Evolutionary conservation across 495 filamentous ascomycete genomes (phyloP).

Genomic region (Lentithecium fluviatile): DNA sequence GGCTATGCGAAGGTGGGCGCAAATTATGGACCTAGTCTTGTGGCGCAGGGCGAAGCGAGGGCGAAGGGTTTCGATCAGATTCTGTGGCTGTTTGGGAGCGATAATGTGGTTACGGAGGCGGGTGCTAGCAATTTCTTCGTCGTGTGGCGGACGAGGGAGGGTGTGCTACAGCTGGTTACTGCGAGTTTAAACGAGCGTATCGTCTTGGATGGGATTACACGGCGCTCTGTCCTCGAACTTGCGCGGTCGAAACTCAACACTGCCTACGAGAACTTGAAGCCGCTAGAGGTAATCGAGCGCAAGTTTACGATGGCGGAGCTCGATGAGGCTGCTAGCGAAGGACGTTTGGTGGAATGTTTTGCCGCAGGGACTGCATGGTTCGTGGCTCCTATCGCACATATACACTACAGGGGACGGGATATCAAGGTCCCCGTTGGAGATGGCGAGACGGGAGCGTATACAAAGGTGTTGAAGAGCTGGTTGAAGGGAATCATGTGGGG

Average conservation of each 20-base stretch:
- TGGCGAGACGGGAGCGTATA: constrained; percentile 60
- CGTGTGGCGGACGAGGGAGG: constrained; percentile 67
- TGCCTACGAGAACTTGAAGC: constrained; percentile 48
- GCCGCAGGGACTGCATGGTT: constrained; percentile 89
- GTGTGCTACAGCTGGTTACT: constrained; percentile 71
- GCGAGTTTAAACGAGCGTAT: constrained; percentile 76
- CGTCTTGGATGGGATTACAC: constrained; percentile 82
- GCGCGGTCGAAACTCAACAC: constrained; percentile 58
- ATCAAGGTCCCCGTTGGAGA: constrained; percentile 63
- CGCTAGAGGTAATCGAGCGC: constrained; percentile 72
- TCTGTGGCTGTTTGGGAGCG: constrained; percentile 80
- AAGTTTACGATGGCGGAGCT: constrained; percentile 80
- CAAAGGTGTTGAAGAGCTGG: constrained; percentile 71
- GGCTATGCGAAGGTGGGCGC: constrained; percentile 88
- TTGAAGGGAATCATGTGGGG: constrained; percentile 85
- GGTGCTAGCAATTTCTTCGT: constrained; percentile 94
- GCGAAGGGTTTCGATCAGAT: constrained; percentile 77
- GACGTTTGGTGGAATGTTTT: constrained; percentile 79
- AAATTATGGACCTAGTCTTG: constrained; percentile 82
- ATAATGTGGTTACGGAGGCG: constrained; percentile 80
- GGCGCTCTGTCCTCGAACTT: constrained; percentile 72
- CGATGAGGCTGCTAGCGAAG: constrained; percentile 68
- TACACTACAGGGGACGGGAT: constrained; percentile 70
- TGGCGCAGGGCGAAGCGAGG: constrained; percentile 71
- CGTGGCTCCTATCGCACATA: constrained; percentile 69